Conservation (phyloP, 805 yeast species). For the Jamesozyma piceae region DNA sequence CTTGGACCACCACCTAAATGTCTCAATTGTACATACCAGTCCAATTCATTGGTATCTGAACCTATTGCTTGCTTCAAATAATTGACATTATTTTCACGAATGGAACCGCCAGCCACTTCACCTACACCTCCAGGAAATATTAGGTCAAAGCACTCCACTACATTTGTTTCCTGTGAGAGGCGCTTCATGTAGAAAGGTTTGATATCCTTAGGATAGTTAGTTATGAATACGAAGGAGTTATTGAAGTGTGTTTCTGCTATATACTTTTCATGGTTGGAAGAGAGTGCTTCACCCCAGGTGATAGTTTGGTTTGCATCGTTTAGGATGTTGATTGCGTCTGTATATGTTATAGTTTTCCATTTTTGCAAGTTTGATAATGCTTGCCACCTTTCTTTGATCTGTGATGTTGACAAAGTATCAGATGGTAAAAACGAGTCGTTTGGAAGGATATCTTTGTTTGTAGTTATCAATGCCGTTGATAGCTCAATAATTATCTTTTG, state of each 20-base stretch:
- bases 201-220: constrained; percentile 68
- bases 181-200: constrained; percentile 84
- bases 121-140: constrained; percentile 86
- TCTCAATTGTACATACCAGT: constrained; percentile 76
- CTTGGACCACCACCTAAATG: constrained; percentile 79
- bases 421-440: neutral
- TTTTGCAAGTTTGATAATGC: constrained; percentile 33
- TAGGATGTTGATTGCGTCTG: constrained; percentile 52
- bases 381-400: constrained; percentile 44
- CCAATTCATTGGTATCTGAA: constrained; percentile 50
- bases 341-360: constrained; percentile 70
- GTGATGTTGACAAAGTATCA: neutral
- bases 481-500: constrained; percentile 1
- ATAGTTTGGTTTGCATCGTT: constrained; percentile 15
- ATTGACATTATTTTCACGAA: constrained; percentile 65
- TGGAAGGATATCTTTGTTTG: neutral
- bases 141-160: constrained; percentile 87
- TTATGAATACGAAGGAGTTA: constrained; percentile 73
- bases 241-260: constrained; percentile 57
- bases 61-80: constrained; percentile 42
- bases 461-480: neutral
- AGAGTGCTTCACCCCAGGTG: constrained; percentile 64
- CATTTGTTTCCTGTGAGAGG: constrained; percentile 36
- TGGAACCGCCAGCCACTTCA: constrained; percentile 88
- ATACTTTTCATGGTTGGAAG: constrained; percentile 88